Evolutionary conservation across 2,329 filamentous ascomycete genomes (phyloP), one percentile per base, ranked within the genome.

Genomic region (Alternaria sp.): DNA sequence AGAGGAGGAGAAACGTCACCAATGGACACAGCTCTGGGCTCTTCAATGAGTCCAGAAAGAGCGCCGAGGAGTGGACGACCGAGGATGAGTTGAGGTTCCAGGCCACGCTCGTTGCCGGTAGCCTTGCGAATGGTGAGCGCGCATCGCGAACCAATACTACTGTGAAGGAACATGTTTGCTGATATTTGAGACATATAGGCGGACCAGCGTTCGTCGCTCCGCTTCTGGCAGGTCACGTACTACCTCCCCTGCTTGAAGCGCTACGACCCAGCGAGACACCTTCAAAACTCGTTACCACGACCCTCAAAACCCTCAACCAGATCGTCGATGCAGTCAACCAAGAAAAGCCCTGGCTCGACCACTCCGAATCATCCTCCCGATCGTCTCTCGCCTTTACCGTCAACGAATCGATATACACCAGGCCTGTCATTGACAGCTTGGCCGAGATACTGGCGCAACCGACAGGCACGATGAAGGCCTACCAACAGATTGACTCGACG

Each of bases 81-180:
- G 88, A 92, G 62, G 90, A 94, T 59, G 85, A 87, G 47, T 85
- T 90, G 51, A 88, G 89, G 69, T 83, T 96, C 60, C 92, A 97
- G 77, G 91, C 91, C n/a, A 87, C 94, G 43, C 89, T 96, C 67
- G 86, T 97, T n/a, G 83, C 97, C 36, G 90, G 91, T 50, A 96
- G 92, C 78, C 88, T 98, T 75, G 92, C 93, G 61, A 90, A 91
- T 81, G 93, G 94, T 93, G 85, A 73, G 85, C 59, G 59, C 58
- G 61, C 56, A 36, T 51, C 21, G 56, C 45, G 23, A 46, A 54
- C 30, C 10, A 46, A 30, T 40, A 12, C 43, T 19, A 11, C 12
- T 52, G 2, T 32, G 30, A 32, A 54, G n/a, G 56, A 57, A 36
- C 44, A 54, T 43, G 13, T 52, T 65, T 59, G 65, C 71, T 77